These are phyloP conservation scores for Solanum dulcamara DNA, from an alignment of 257 asterid genomes.

Conservation along the genomic window DNA sequence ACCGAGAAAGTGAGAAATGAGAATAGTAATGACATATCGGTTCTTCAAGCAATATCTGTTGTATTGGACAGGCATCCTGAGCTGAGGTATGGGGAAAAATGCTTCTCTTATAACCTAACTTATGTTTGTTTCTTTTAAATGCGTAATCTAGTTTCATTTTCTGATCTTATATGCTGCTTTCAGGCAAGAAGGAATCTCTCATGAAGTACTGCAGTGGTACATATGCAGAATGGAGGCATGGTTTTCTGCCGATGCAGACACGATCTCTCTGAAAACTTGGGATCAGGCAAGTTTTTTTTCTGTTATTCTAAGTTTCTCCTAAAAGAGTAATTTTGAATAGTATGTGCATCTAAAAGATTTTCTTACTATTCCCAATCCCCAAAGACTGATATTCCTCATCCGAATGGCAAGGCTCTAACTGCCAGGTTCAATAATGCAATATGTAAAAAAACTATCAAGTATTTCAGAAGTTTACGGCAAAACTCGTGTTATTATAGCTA, in stretches of 20 bases:
- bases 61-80: slow-evolving; percentile 77
- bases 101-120: not conserved
- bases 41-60: slow-evolving; percentile 60
- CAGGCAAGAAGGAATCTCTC: slow-evolving; percentile 85
- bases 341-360: not conserved
- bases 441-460: not conserved
- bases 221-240: slow-evolving; percentile 99
- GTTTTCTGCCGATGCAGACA: slow-evolving; percentile 98
- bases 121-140: not conserved
- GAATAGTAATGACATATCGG: slow-evolving; percentile 61
- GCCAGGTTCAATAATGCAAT: not conserved
- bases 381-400: not conserved
- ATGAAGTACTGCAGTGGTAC: slow-evolving; percentile 92
- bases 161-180: not conserved
- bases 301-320: not conserved
- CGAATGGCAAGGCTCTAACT: not conserved
- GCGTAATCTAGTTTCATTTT: not conserved
- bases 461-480: not conserved
- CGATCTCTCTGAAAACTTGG: slow-evolving; percentile 92
- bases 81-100: slow-evolving; percentile 37
- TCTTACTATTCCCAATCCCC: not conserved
- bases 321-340: not conserved
- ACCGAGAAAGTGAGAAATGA: slow-evolving; percentile 79
- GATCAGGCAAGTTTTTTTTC: slow-evolving; percentile 56
- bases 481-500: not conserved